These are phyloP conservation scores for Passiflora organensis DNA, from an alignment of 345 rosid genomes.

Conservation along the genomic window DNA sequence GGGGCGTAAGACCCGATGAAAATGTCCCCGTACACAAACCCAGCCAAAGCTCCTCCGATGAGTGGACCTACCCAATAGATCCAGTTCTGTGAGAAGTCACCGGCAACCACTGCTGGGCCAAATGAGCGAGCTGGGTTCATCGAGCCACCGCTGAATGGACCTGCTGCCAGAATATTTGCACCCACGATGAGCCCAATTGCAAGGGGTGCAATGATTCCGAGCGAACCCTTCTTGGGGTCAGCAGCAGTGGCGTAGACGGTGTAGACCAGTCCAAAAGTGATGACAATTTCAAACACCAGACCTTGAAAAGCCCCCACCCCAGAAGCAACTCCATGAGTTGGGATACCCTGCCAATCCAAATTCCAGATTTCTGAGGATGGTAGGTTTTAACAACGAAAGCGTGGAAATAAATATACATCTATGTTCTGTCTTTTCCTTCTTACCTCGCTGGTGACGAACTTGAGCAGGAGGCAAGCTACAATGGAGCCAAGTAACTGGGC, in stretches of 20 bases:
- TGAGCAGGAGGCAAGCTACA: constrained; percentile 77
- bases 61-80: too few relatives aligned
- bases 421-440: too few relatives aligned
- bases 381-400: too few relatives aligned
- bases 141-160: constrained; percentile 89
- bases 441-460: constrained; percentile 56
- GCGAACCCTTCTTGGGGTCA: constrained; percentile 73
- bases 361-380: too few relatives aligned
- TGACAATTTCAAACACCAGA: constrained; percentile 65
- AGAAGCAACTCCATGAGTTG: constrained; percentile 67
- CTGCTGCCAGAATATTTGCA: constrained; percentile 88
- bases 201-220: constrained; percentile 71
- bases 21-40: too few relatives aligned
- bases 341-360: constrained; percentile 48
- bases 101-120: constrained; percentile 85
- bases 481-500: constrained; percentile 84
- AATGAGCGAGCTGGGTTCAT: constrained; percentile 94
- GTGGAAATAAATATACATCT: too few relatives aligned
- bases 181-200: constrained; percentile 91
- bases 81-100: too few relatives aligned
- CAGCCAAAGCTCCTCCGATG: too few relatives aligned
- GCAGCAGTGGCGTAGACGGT: constrained; percentile 86
- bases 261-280: constrained; percentile 76
- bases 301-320: constrained; percentile 57
- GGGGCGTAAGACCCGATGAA: too few relatives aligned